phyloP scores from a whole-genome alignment of 768 basidiomycete species.

The Suillus americanus region DNA sequence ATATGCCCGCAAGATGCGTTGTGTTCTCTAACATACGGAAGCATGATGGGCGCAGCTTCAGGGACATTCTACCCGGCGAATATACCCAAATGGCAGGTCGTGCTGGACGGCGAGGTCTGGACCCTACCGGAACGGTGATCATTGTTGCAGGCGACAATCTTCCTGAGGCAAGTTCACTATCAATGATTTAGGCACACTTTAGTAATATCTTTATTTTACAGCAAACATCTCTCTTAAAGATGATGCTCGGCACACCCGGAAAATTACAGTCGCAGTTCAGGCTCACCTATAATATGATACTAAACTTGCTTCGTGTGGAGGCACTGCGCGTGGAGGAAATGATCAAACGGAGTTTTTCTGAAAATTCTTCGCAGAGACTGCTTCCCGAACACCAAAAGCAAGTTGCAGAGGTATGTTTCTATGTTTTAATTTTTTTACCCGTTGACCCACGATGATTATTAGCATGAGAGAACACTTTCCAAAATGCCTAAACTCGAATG shows the following conservation, averaged over 20 bases:
- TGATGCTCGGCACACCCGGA: conserved; percentile 94
- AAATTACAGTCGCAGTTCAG: conserved; percentile 96
- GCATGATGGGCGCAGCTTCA: conserved; percentile 91
- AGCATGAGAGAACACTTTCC: conserved; percentile 74
- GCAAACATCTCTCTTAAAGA: conserved; percentile 73
- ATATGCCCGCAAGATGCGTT: conserved; percentile 98
- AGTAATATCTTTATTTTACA: conserved; percentile 27
- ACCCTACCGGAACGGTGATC: conserved; percentile 94
- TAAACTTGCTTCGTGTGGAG: conserved; percentile 94
- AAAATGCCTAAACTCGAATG: conserved; percentile 67
- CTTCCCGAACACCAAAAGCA: conserved; percentile 92
- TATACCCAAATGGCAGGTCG: conserved; percentile 99
- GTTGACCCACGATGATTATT: conserved; percentile 10
- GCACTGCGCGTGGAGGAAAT: conserved; percentile 97
- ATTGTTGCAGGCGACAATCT: conserved; percentile 81
- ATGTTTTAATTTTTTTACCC: background rate
- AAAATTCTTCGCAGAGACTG: conserved; percentile 91
- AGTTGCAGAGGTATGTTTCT: conserved; percentile 67
- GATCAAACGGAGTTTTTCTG: conserved; percentile 99
- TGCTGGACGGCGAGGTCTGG: conserved; percentile 93
- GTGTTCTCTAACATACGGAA: conserved; percentile 95
- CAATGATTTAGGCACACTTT: background rate
- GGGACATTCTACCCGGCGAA: conserved; percentile 87
- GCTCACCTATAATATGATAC: conserved; percentile 98
- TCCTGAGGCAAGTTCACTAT: conserved; percentile 67